Evolutionary conservation across 257 asterid genomes (phyloP).

Genomic region (Linaria vulgaris): DNA sequence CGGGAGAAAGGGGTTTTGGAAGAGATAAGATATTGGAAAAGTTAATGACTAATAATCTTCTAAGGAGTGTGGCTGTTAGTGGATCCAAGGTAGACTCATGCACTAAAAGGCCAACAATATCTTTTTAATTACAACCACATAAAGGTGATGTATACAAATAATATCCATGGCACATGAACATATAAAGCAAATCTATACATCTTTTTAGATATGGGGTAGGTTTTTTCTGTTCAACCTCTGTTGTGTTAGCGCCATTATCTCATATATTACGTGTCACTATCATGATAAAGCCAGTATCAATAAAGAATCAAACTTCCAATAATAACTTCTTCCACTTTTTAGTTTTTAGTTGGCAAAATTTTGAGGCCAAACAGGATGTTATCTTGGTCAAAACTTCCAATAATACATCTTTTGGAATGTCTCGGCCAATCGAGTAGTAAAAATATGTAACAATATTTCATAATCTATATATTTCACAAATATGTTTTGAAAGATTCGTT

Average conservation of each 20-base stretch:
- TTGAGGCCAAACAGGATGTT: background rate
- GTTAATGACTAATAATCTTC: background rate
- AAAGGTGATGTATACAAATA: background rate
- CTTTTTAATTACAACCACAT: constrained; percentile 24
- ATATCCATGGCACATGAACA: background rate
- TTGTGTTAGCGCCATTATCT: constrained; percentile 22
- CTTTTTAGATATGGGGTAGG: background rate
- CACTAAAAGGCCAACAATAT: constrained; percentile 17
- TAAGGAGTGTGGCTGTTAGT: constrained; percentile 28
- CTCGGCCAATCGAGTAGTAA: no score
- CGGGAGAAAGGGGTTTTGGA: background rate
- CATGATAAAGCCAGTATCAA: constrained; percentile 34
- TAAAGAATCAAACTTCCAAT: constrained; percentile 29
- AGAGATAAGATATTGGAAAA: constrained; percentile 34
- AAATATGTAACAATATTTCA: no score
- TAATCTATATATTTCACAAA: no score
- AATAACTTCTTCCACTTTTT: background rate
- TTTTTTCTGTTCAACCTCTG: constrained; percentile 6
- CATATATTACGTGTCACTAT: constrained; percentile 30
- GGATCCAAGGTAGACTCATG: constrained; percentile 30
- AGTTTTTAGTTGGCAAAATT: background rate
- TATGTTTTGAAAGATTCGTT: no score
- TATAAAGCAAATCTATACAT: background rate
- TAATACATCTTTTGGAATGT: no score
- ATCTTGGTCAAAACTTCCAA: no score